Conservation (phyloP, 345 rosid genomes). For the Lenwebbia sp. region DNA sequence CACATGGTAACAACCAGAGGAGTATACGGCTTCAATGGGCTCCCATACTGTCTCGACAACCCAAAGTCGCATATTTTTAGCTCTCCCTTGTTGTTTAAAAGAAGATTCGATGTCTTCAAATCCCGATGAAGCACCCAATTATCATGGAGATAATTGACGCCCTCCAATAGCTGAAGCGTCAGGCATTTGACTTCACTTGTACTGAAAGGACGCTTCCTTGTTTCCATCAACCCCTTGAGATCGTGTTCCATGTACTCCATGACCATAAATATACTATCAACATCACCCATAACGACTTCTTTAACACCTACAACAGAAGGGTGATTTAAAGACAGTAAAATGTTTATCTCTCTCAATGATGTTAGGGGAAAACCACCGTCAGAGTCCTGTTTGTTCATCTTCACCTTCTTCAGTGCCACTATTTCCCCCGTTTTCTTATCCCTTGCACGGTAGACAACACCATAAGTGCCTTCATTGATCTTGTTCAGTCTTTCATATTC, state of each 20-base stretch:
- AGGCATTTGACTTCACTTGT: conserved; percentile 85
- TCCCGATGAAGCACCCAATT: conserved; percentile 95
- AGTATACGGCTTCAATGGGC: conserved; percentile 79
- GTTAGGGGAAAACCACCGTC: conserved; percentile 76
- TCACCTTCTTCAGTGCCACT: conserved; percentile 83
- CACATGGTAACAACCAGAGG: conserved; percentile 65
- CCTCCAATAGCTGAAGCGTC: conserved; percentile 81
- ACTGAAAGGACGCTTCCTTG: conserved; percentile 64
- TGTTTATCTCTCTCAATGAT: conserved; percentile 80
- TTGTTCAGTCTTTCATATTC: conserved; percentile 65
- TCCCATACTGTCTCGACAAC: conserved; percentile 78
- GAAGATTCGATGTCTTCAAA: conserved; percentile 83
- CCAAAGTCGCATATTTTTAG: conserved; percentile 85
- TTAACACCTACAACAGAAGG: conserved; percentile 68
- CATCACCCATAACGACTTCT: conserved; percentile 72
- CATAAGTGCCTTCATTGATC: conserved; percentile 85
- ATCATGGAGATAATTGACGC: conserved; percentile 73
- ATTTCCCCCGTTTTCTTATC: conserved; percentile 57
- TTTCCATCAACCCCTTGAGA: conserved; percentile 56
- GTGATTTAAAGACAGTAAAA: conserved; percentile 59
- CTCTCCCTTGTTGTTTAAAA: conserved; percentile 65
- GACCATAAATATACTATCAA: conserved; percentile 64
- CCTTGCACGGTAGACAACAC: conserved; percentile 68
- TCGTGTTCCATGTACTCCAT: conserved; percentile 96
- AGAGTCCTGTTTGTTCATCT: conserved; percentile 35